A percentile compares a stretch with the other conserved stretches of the same genome.
Evolutionary conservation across 1,139 yeast species (phyloP).

Genomic region (Suhomyces choctaworum): DNA sequence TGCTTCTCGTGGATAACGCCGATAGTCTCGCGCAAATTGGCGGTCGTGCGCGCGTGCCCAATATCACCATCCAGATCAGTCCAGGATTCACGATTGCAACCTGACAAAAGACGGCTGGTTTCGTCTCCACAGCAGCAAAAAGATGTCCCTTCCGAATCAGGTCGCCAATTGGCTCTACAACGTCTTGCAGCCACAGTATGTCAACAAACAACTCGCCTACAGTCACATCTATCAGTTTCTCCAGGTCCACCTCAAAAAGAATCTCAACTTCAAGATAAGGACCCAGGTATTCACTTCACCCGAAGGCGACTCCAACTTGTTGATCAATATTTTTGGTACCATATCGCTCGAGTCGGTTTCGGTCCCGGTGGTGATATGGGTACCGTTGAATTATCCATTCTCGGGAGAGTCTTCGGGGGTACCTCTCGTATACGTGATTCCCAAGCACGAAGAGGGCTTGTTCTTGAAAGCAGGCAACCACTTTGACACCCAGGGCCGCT

Average conservation of each 20-base stretch:
- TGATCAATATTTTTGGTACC: constrained; percentile 66
- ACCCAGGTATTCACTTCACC: constrained; percentile 67
- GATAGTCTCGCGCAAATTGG: no score
- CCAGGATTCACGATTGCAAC: no score
- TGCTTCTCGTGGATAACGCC: neutral
- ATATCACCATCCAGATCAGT: neutral
- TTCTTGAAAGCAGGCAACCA: constrained; percentile 59
- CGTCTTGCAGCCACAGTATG: constrained; percentile 52
- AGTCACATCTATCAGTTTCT: constrained; percentile 62
- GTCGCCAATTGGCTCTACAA: constrained; percentile 46
- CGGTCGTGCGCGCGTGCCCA: no score
- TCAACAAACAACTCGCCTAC: constrained; percentile 52
- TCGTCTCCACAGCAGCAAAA: no score
- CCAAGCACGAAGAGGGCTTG: constrained; percentile 42
- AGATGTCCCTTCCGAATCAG: constrained; percentile 34
- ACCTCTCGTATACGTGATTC: constrained; percentile 64
- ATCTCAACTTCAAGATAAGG: constrained; percentile 53
- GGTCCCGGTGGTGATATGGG: constrained; percentile 74
- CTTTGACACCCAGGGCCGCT: constrained; percentile 71
- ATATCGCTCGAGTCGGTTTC: constrained; percentile 37
- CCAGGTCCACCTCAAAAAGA: constrained; percentile 41
- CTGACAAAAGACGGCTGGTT: no score
- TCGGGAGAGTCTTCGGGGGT: constrained; percentile 28
- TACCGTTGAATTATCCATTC: constrained; percentile 69
- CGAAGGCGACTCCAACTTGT: constrained; percentile 57